Percentiles rank a stretch among this genome's conserved stretches.
These are phyloP conservation scores for Sabuloglossum arenarium DNA, from an alignment of 495 filamentous ascomycete species.

Conservation along the genomic window DNA sequence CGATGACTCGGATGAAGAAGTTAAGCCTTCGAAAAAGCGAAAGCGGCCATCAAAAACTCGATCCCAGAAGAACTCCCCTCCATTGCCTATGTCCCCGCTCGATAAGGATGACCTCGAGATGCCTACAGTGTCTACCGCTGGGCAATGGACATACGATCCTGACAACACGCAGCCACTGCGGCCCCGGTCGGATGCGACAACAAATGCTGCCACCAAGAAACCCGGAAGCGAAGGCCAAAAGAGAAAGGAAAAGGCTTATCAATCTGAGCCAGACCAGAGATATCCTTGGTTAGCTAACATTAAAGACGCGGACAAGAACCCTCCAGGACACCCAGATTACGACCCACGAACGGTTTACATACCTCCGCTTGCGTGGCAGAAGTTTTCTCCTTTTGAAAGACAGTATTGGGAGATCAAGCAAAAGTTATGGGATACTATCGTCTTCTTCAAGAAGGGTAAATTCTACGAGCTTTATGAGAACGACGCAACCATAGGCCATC, in stretches of 20 bases:
- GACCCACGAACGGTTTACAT: slow-evolving; percentile 85
- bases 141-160: slow-evolving; percentile 74
- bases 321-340: slow-evolving; percentile 65
- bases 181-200: slow-evolving; percentile 19
- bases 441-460: slow-evolving; percentile 99
- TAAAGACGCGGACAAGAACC: slow-evolving; percentile 61
- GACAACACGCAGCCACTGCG: slow-evolving; percentile 42
- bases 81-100: slow-evolving; percentile 10
- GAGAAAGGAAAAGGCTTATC: slow-evolving; percentile 54
- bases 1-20: slow-evolving; percentile 66
- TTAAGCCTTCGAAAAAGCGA: slow-evolving; percentile 41
- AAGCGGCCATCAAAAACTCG: slow-evolving; percentile 37
- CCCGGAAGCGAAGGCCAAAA: slow-evolving; percentile 21
- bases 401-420: slow-evolving; percentile 99
- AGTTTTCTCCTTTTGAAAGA: slow-evolving; percentile 87
- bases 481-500: slow-evolving; percentile 91
- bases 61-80: background rate
- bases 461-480: slow-evolving; percentile 99
- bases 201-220: slow-evolving; percentile 20
- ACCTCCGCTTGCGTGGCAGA: slow-evolving; percentile 49
- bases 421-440: slow-evolving; percentile 90
- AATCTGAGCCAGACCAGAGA: slow-evolving; percentile 57
- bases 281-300: slow-evolving; percentile 80
- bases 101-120: slow-evolving; percentile 29
- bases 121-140: slow-evolving; percentile 48